Conservation (phyloP, 495 filamentous ascomycete species). For the Aspergillus wentii region DNA sequence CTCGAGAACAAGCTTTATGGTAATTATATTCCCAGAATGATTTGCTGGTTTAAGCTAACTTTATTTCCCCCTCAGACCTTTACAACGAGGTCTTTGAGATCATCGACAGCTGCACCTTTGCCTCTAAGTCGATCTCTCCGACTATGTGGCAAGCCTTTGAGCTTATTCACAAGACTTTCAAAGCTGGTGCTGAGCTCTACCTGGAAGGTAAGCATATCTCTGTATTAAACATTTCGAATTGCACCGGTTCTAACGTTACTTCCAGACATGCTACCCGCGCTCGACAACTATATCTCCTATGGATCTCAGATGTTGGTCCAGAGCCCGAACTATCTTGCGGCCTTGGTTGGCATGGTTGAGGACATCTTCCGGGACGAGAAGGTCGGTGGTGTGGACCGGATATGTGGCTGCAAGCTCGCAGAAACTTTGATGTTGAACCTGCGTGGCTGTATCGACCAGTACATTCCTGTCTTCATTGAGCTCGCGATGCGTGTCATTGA, state of each 20-base stretch:
- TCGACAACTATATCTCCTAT: conserved; percentile 96
- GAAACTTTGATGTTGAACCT: conserved; percentile 96
- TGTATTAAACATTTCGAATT: neutral
- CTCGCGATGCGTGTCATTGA: conserved; percentile 81
- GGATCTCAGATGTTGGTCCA: conserved; percentile 73
- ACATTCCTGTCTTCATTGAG: conserved; percentile 79
- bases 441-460: conserved; percentile 81
- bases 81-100: conserved; percentile 99
- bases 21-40: conserved; percentile 17
- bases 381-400: conserved; percentile 89
- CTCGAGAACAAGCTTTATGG: conserved; percentile 95
- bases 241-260: neutral
- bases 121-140: conserved; percentile 87
- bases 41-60: neutral
- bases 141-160: conserved; percentile 99
- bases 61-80: conserved; percentile 57
- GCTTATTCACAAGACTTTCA: conserved; percentile 94
- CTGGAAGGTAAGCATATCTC: conserved; percentile 52
- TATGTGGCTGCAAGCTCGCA: conserved; percentile 98
- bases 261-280: conserved; percentile 87
- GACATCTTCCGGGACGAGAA: conserved; percentile 78
- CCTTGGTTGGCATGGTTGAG: conserved; percentile 77
- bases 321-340: conserved; percentile 80
- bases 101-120: conserved; percentile 98
- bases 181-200: conserved; percentile 92